Evolutionary conservation across 257 asterid species (phyloP), one percentile per base, ranked within the genome.

Genomic region (Osmanthus fragrans): DNA sequence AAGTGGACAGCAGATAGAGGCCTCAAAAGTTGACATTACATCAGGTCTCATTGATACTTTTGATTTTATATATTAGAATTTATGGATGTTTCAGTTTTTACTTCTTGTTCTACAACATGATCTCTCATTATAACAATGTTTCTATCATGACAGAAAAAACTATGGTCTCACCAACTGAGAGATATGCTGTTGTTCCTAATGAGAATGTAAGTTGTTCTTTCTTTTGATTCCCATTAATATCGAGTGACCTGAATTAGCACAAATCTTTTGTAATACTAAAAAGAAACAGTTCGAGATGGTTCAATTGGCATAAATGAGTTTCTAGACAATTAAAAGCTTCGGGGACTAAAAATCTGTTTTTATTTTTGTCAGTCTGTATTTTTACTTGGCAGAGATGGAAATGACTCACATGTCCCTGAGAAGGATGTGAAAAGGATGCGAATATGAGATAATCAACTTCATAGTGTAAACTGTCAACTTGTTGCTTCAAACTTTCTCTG

Each of bases 131-230:
- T 27, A 69, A 73, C 66, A 71, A 2, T 23, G 23, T 60, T 72
- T 78, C 81, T 51, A 70, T n/a, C 27, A 40, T 45, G 51, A 79
- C 92, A 91, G 99, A 84, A 23, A 92, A 89, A 83, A 73, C 86
- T 71, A 82, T 85, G 97, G 89, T 88, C 71, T 88, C 97, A 21
- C 99, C 98, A 0, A 86, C 93, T 19, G 93, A 91, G 86, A 91
- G 96, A 93, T 91, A 95, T 73, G 99, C 99, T 42, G 90, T 95
- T 72, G 99, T 95, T 40, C 99, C 98, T 13, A 86, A 82, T 78
- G 96, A 95, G 79, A 88, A 88, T 33, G 98, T 90, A 86, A 76
- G 97, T 77, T 47, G 23, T 19, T 54, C 27, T 27, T 29, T 68
- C 4, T 63, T 66, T 71, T 40, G 8, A 67, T 68, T 29, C 37